Conservation (phyloP, 768 basidiomycete genomes). For the Mycena vulgaris region DNA sequence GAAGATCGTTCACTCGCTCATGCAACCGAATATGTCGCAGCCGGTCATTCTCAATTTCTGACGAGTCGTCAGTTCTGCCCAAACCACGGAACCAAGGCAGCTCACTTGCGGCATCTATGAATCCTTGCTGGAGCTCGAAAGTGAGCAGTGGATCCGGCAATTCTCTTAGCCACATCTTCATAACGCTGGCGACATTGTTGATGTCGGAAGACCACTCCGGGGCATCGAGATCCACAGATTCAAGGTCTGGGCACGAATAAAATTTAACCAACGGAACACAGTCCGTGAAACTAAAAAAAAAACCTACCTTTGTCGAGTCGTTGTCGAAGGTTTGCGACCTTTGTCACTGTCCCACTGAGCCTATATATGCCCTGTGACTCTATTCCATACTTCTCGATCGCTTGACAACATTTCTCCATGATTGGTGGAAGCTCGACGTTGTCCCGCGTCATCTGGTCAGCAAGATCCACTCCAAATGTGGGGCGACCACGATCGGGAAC, state of each 20-base stretch:
- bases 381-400: slow-evolving; percentile 93
- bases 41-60: slow-evolving; percentile 94
- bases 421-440: slow-evolving; percentile 91
- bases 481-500: slow-evolving; percentile 75
- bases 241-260: slow-evolving; percentile 74
- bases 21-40: slow-evolving; percentile 96
- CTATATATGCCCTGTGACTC: slow-evolving; percentile 92
- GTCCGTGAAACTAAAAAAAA: not conserved
- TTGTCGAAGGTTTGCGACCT: slow-evolving; percentile 86
- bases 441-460: slow-evolving; percentile 95
- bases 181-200: slow-evolving; percentile 93
- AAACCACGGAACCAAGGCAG: slow-evolving; percentile 32
- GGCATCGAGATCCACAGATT: slow-evolving; percentile 87
- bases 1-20: slow-evolving; percentile 97
- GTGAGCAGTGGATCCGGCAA: slow-evolving; percentile 96
- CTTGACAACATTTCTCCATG: slow-evolving; percentile 89
- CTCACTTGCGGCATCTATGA: slow-evolving; percentile 96
- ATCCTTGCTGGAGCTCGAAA: slow-evolving; percentile 85
- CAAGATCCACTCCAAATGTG: slow-evolving; percentile 95
- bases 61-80: slow-evolving; percentile 8
- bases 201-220: slow-evolving; percentile 96
- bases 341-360: slow-evolving; percentile 91
- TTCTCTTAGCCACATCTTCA: slow-evolving; percentile 97
- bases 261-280: not conserved
- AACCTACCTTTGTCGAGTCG: slow-evolving; percentile 85